These are phyloP conservation scores for Hyaloperonospora arabidopsidis DNA, from an alignment of 352 stramenopile genomes.

Conservation along the genomic window DNA sequence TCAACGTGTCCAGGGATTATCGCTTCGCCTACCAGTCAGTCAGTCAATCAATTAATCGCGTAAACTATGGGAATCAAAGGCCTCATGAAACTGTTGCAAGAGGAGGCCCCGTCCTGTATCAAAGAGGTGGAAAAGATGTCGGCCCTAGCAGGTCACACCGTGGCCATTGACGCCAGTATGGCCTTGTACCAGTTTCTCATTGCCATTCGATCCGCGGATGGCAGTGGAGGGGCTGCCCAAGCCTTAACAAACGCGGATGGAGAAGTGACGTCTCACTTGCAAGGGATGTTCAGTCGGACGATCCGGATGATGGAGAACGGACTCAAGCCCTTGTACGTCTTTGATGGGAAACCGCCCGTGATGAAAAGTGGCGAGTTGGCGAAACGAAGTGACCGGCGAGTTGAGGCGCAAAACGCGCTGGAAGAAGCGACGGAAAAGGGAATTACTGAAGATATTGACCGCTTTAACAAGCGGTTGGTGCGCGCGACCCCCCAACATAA, in stretches of 20 bases:
- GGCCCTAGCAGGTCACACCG: conserved; percentile 90
- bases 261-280: conserved; percentile 88
- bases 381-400: conserved; percentile 88
- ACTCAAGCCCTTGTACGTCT: conserved; percentile 97
- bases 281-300: conserved; percentile 98
- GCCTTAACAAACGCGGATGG: conserved; percentile 97
- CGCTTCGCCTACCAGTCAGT: too few relatives aligned
- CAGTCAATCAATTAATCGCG: too few relatives aligned
- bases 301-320: conserved; percentile 97
- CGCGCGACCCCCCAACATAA: conserved; percentile 89
- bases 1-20: too few relatives aligned
- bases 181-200: conserved; percentile 99
- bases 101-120: conserved; percentile 94
- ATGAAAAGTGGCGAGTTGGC: conserved; percentile 96
- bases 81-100: conserved; percentile 96
- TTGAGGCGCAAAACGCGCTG: conserved; percentile 80
- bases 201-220: conserved; percentile 79
- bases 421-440: conserved; percentile 80
- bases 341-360: conserved; percentile 97
- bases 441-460: conserved; percentile 89
- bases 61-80: conserved; percentile 99
- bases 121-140: conserved; percentile 92
- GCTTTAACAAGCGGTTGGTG: conserved; percentile 89
- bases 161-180: conserved; percentile 99
- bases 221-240: conserved; percentile 65